Evolutionary conservation across 129 eudicot genomes (phyloP).

Genomic region (Escallonia herrerae): DNA sequence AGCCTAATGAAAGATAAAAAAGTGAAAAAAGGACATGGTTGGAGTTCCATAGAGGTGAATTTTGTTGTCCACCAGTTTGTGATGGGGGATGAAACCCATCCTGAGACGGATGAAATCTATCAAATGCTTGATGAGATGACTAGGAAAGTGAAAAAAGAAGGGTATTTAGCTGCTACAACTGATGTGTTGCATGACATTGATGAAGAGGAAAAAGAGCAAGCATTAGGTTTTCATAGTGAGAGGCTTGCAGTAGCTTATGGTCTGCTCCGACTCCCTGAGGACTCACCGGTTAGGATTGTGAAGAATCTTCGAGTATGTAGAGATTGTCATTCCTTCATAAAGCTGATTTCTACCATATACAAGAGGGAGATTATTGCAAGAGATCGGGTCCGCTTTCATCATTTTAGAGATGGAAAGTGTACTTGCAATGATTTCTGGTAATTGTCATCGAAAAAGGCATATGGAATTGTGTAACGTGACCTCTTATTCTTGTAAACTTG

Average conservation of each 20-base stretch:
- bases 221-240: conserved; percentile 19
- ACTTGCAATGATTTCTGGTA: conserved; percentile 22
- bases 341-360: conserved; percentile 10
- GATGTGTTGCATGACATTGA: conserved; percentile 20
- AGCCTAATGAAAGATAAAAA: conserved; percentile 10
- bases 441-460: not conserved
- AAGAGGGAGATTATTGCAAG: conserved; percentile 17
- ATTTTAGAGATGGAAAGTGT: conserved; percentile 16
- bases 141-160: conserved; percentile 12
- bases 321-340: conserved; percentile 18
- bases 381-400: conserved; percentile 24
- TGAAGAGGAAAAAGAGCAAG: conserved; percentile 19
- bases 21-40: conserved; percentile 18
- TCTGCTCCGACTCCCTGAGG: conserved; percentile 10
- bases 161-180: conserved; percentile 5
- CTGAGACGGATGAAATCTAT: conserved; percentile 14
- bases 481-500: too few relatives aligned
- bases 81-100: conserved; percentile 20
- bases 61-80: conserved; percentile 11
- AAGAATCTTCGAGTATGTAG: conserved; percentile 18
- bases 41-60: conserved; percentile 22
- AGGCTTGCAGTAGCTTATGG: conserved; percentile 24
- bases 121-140: conserved; percentile 13
- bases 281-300: conserved; percentile 18
- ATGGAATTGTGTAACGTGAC: too few relatives aligned